Evolutionary conservation across 768 basidiomycete species (phyloP), one percentile per base, ranked within the genome.

Genomic region (Boletus sensibilis): DNA sequence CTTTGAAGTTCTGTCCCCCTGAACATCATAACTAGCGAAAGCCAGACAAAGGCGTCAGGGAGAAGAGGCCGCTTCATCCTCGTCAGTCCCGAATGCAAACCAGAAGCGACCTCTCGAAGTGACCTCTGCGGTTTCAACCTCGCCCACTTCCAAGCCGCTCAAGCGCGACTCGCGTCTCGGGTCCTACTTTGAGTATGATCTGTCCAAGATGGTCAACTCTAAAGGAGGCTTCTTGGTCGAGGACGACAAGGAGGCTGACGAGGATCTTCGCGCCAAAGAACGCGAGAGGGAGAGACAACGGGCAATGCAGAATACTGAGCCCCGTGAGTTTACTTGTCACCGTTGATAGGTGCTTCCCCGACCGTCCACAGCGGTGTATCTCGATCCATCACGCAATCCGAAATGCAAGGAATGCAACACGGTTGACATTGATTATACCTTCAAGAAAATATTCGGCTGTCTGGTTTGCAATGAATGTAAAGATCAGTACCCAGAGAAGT

Each of bases 131-230:
- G 73, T 70, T 8, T 84, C 86, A 27, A 80, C 76, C 13, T 85
- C 85, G 18, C 83, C 87, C 2, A 88, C 88, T 5, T 75, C 78
- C 53, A 79, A 76, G 52, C 70, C 71, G 2, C 74, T 93, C 52
- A 83, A 83, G 65, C 83, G 88, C 8, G 90, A 94, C 63, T 81
- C 86, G 13, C 82, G 90, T 34, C 77, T 94, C 12, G 96, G 93
- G 27, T 91, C 84, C 46, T 98, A 98, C 75, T 96, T 96, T 62
- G 96, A 98, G 62, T 98, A 97, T 83, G 95, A 98, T 71, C 73
- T 98, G 14, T 90, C 90, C 13, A 98, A 97, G 78, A 91, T 98
- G 86, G 88, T 94, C 67, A 98, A 99, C 71, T 88, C 94, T 9
- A 90, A 94, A 69, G 97, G 96, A 49, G 97, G 97, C 1, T 99